Evolutionary conservation across 225 moss, liverwort and hornwort species (phyloP), one percentile per base, ranked within the genome.

Genomic region (Antitrichia curtipendula): DNA sequence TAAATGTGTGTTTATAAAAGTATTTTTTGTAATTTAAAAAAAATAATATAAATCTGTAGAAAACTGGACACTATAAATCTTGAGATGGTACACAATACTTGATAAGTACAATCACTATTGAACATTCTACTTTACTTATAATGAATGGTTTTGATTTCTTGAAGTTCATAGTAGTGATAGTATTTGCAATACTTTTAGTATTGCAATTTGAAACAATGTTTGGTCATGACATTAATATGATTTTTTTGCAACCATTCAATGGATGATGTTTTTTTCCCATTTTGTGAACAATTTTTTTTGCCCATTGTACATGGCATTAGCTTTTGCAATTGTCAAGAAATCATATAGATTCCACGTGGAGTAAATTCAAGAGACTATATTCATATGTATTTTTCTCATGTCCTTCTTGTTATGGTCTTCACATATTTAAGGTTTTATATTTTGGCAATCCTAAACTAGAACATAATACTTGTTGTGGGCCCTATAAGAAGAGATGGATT

Each of bases 381-480:
- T n/a, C 12, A 21, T 12, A 3, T 38, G 1, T 68, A 13, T 13
- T 8, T 40, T 23, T 40, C 22, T 13, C 23, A 13, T 13, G 2
- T 40, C 23, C 8, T n/a, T 65, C 6, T 68, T 68, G 4, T 38
- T 0, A 23, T 4, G 3, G 13, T 68, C 68, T 8, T 68, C 12
- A 22, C 7, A 12, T 68, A 2, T 38, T 13, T 1, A 68, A 68
- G 7, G 22, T 12, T 68, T 66, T 68, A 38, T 13, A 4, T 38
- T 68, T 18, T 8, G 13, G 23, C 43, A 43, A n/a, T n/a, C 3
- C 3, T 43, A 16, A 25, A 28, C 10, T 16, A 71, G 2, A 71
- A 6, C 0, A 0, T 43, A 9, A 43, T 43, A 43, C 5, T 5
- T 1, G 1, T 71, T 10, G 15, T 71, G 6, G 15, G 0, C 15